Evolutionary conservation across 208 protist species (phyloP).

Genomic region (Crithidia fasciculata): DNA sequence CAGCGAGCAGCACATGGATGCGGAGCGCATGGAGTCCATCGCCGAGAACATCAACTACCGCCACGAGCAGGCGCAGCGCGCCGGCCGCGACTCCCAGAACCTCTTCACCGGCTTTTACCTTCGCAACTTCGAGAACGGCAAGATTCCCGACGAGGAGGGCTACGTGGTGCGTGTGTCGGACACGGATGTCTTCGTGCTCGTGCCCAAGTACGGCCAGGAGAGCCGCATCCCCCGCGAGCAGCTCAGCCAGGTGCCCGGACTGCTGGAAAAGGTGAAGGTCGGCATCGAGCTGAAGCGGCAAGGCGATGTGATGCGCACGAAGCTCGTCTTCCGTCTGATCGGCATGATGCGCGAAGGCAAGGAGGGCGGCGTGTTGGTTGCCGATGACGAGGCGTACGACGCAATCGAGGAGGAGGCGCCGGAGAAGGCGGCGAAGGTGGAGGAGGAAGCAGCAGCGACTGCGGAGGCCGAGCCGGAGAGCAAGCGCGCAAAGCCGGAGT

Average conservation of each 20-base stretch:
- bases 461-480: constrained; percentile 10
- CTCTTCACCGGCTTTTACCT: constrained; percentile 93
- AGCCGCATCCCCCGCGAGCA: constrained; percentile 80
- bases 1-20: constrained; percentile 57
- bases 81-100: constrained; percentile 91
- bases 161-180: constrained; percentile 86
- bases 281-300: constrained; percentile 73
- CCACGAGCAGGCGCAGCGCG: constrained; percentile 92
- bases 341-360: constrained; percentile 69
- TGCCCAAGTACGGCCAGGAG: constrained; percentile 91
- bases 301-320: constrained; percentile 83
- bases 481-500: constrained; percentile 22
- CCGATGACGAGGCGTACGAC: constrained; percentile 47
- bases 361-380: constrained; percentile 45
- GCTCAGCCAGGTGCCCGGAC: constrained; percentile 61
- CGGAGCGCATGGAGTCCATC: constrained; percentile 74
- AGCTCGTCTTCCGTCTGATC: constrained; percentile 66
- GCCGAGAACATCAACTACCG: constrained; percentile 92
- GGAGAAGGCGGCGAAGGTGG: constrained; percentile 24
- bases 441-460: constrained; percentile 5
- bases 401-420: constrained; percentile 26
- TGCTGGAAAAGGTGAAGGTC: constrained; percentile 84
- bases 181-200: constrained; percentile 85
- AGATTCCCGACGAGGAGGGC: constrained; percentile 83
- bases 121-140: constrained; percentile 68